Percentiles rank a stretch among this genome's conserved stretches.
phyloP scores from a whole-genome alignment of 306 rosid species.

The Cicer cuneatum region DNA sequence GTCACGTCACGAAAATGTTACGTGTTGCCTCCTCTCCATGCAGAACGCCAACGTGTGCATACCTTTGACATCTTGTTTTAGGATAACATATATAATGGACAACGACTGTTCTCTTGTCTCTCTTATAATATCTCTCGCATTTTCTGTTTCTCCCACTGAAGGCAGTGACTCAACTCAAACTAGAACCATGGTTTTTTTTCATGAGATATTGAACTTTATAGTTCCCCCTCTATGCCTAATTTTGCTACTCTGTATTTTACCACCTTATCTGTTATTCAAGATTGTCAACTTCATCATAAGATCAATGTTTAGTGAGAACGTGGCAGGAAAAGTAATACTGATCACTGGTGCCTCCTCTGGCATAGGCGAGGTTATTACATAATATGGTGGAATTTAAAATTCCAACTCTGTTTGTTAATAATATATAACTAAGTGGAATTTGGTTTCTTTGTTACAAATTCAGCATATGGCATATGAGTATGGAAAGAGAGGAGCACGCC shows the following conservation, averaged over 20 bases:
- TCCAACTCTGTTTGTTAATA: not conserved
- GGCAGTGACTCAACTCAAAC: not conserved
- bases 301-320: conserved; percentile 45
- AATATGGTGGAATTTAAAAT: not conserved
- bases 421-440: not conserved
- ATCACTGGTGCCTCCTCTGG: conserved; percentile 67
- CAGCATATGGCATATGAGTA: conserved; percentile 59
- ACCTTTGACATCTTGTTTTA: not conserved
- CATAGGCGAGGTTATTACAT: conserved; percentile 60
- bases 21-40: conserved; percentile 41
- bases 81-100: not conserved
- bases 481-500: conserved; percentile 57
- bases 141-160: not conserved
- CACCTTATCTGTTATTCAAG: conserved; percentile 48
- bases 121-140: not conserved
- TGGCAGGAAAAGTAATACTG: conserved; percentile 67
- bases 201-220: conserved; percentile 44
- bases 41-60: conserved; percentile 32
- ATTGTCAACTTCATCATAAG: conserved; percentile 15
- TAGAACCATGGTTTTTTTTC: conserved; percentile 47
- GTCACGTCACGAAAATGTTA: too few species aligned
- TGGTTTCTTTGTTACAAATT: conserved; percentile 25
- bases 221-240: conserved; percentile 42
- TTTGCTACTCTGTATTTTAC: conserved; percentile 41
- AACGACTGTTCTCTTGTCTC: not conserved